These are phyloP conservation scores for Chalciporus pseudorubinellus DNA, from an alignment of 768 basidiomycete species.

Conservation along the genomic window DNA sequence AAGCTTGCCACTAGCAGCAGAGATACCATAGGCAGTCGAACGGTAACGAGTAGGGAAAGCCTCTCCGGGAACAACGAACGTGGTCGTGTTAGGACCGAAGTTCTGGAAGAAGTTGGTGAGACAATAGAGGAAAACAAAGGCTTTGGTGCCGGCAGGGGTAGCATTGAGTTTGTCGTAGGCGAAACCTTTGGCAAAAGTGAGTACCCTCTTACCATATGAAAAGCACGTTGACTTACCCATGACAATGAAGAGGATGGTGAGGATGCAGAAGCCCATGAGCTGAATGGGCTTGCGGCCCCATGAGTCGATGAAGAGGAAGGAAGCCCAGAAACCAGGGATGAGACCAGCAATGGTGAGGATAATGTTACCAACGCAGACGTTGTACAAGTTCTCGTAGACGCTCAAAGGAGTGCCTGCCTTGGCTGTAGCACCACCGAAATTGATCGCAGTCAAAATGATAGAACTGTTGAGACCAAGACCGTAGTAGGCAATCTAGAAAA, in stretches of 20 bases:
- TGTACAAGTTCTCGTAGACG: conserved; percentile 58
- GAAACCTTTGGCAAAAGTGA: conserved; percentile 48
- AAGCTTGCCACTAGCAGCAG: conserved; percentile 78
- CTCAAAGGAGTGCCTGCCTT: conserved; percentile 29
- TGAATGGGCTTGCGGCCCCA: conserved; percentile 87
- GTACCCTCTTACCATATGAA: not conserved
- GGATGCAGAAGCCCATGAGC: conserved; percentile 68
- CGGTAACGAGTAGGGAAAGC: conserved; percentile 87
- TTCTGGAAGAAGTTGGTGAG: conserved; percentile 91
- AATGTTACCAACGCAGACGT: conserved; percentile 72
- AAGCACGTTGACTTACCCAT: conserved; percentile 50
- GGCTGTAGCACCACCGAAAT: conserved; percentile 45
- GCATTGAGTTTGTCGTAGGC: conserved; percentile 57
- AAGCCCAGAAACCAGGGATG: conserved; percentile 69
- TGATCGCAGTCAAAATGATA: conserved; percentile 72
- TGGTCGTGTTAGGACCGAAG: conserved; percentile 80
- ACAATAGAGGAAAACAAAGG: conserved; percentile 81
- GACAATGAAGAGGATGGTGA: conserved; percentile 63
- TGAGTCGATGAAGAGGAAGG: conserved; percentile 63
- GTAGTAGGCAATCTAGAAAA: conserved; percentile 74
- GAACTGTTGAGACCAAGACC: conserved; percentile 83
- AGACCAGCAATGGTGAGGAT: conserved; percentile 75
- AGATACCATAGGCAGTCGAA: conserved; percentile 81
- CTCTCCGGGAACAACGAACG: conserved; percentile 80
- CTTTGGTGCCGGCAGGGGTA: conserved; percentile 42